Percentiles rank a stretch among this genome's conserved stretches.
These are phyloP conservation scores for Rostrohypoxylon terebratum DNA, from an alignment of 495 filamentous ascomycete species.

Conservation along the genomic window DNA sequence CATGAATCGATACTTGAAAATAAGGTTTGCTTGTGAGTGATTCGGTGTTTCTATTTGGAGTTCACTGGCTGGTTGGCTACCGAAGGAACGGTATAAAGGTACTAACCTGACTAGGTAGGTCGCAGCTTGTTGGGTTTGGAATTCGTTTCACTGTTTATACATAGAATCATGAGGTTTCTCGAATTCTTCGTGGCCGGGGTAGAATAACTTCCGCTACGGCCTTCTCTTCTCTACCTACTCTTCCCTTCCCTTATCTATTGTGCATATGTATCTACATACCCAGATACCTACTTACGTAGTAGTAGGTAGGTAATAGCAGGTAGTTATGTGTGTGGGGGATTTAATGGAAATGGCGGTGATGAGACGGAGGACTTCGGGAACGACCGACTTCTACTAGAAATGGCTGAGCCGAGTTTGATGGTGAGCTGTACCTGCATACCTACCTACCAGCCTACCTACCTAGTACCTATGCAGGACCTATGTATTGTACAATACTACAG, in stretches of 20 bases:
- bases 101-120: background rate
- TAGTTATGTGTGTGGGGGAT: background rate
- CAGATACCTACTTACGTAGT: background rate
- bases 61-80: background rate
- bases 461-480: too few relatives aligned
- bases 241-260: background rate
- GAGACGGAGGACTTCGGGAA: background rate
- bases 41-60: background rate
- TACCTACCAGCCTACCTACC: too few relatives aligned
- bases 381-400: background rate
- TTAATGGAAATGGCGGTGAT: background rate
- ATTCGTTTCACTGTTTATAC: conserved; percentile 14
- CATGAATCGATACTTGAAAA: conserved; percentile 22
- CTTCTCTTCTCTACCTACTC: background rate
- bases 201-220: background rate
- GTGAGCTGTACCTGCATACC: conserved; percentile 22
- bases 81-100: background rate
- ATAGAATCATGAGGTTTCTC: background rate
- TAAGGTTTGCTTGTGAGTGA: background rate
- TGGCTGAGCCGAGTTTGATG: conserved; percentile 6
- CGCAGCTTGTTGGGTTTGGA: background rate
- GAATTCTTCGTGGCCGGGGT: background rate
- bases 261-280: background rate
- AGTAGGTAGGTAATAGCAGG: too few relatives aligned
- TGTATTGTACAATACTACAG: too few relatives aligned